Percentiles rank a stretch among this genome's conserved stretches.
Conservation (phyloP, 2,329 filamentous ascomycete genomes). For the Fusarium pseudoanthophilum region DNA sequence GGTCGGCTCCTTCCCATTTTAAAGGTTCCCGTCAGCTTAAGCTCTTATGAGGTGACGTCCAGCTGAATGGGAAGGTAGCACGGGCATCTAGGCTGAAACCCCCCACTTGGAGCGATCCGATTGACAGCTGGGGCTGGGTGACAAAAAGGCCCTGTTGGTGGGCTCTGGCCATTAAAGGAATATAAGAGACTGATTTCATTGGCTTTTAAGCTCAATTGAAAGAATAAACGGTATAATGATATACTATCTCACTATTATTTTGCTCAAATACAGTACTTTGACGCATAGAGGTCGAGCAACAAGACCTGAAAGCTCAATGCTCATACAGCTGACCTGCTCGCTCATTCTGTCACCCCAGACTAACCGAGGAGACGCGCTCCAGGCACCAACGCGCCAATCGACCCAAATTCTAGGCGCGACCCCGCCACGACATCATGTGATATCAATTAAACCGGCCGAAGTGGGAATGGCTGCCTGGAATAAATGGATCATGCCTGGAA, state of each 20-base stretch:
- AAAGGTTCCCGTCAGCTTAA: conserved; percentile 12
- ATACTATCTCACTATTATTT: rapidly evolving
- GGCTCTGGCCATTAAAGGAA: rapidly evolving
- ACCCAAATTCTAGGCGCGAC: conserved; percentile 29
- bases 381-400: conserved; percentile 43
- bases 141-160: not conserved
- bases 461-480: conserved; percentile 35
- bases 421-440: conserved; percentile 45
- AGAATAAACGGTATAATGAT: rapidly evolving
- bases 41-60: conserved; percentile 16
- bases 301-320: not conserved
- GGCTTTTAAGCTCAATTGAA: not conserved
- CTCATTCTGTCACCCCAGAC: conserved; percentile 18
- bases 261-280: too few species aligned
- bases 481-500: conserved; percentile 1
- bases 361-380: conserved; percentile 19
- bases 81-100: conserved; percentile 31
- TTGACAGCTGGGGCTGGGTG: not conserved
- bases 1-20: conserved; percentile 31
- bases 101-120: conserved; percentile 18
- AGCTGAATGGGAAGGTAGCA: conserved; percentile 31
- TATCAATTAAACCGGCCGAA: not conserved
- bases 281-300: rapidly evolving
- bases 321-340: not conserved
- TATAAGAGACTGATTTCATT: too few species aligned